Evolutionary conservation across 1,284 basidiomycete genomes (phyloP).

Genomic region (Leccinum ponderosum): DNA sequence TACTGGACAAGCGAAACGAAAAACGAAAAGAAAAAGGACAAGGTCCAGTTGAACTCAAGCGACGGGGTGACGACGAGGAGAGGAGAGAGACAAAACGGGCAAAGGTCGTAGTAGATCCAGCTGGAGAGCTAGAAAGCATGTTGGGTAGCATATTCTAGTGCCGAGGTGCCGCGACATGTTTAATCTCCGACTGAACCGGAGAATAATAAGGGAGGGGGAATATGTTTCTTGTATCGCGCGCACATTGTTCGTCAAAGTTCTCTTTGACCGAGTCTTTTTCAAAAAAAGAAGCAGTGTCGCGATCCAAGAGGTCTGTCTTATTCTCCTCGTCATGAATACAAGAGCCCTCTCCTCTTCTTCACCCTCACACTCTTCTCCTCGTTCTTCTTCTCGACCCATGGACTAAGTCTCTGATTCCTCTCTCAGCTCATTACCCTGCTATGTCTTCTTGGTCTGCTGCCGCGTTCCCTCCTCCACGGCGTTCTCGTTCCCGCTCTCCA

Average conservation of each 20-base stretch:
- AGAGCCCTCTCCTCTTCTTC: conserved; percentile 52
- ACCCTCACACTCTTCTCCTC: conserved; percentile 51
- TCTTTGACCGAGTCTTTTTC: background rate
- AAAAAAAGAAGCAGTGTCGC: conserved; percentile 52
- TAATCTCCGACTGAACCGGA: conserved; percentile 43
- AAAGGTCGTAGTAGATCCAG: conserved; percentile 14
- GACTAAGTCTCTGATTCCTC: conserved; percentile 62
- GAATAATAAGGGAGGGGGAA: conserved; percentile 38
- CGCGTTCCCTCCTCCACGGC: conserved; percentile 69
- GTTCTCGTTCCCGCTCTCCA: conserved; percentile 79
- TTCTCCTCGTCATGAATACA: conserved; percentile 69
- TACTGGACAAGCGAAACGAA: conserved; percentile 83
- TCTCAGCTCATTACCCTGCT: conserved; percentile 61
- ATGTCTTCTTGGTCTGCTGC: conserved; percentile 65
- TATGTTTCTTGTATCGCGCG: conserved; percentile 61
- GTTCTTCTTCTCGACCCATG: conserved; percentile 72
- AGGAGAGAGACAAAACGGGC: conserved; percentile 20
- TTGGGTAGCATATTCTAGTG: conserved; percentile 56
- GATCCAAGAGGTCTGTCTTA: conserved; percentile 84
- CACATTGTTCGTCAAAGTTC: conserved; percentile 43
- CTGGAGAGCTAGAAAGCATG: conserved; percentile 45
- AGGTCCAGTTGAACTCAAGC: conserved; percentile 33
- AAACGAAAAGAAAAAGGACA: conserved; percentile 62
- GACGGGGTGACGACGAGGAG: conserved; percentile 32
- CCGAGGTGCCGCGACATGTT: conserved; percentile 22